Percentiles rank a stretch among this genome's conserved stretches.
Evolutionary conservation across 2,329 filamentous ascomycete species (phyloP).

Genomic region (Epichloe gansuensis): DNA sequence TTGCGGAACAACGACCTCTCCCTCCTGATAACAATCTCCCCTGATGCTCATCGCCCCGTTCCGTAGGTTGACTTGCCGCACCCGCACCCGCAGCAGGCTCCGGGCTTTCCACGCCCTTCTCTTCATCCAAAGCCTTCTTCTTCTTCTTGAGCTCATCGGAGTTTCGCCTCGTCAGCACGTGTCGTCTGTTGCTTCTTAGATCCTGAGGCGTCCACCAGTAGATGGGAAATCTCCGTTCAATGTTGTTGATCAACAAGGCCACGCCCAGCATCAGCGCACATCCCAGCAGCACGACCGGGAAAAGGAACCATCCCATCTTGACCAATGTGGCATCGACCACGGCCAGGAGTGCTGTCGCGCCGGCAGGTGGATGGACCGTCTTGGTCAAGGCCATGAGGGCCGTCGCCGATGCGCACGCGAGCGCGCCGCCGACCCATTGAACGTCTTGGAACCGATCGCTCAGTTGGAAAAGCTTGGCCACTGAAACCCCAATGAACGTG

Average conservation of each 20-base stretch:
- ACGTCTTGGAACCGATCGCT: slow-evolving; percentile 34
- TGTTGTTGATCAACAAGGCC: slow-evolving; percentile 56
- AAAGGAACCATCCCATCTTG: slow-evolving; percentile 53
- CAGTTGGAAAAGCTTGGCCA: slow-evolving; percentile 54
- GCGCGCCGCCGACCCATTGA: slow-evolving; percentile 51
- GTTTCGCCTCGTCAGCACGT: slow-evolving; percentile 5
- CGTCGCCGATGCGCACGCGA: slow-evolving; percentile 52
- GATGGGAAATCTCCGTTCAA: slow-evolving; percentile 51
- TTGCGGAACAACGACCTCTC: slow-evolving; percentile 22
- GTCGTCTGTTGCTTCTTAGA: slow-evolving; percentile 8
- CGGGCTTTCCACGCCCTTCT: not conserved
- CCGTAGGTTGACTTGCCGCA: slow-evolving; percentile 9
- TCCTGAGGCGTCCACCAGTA: slow-evolving; percentile 56
- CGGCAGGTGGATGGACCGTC: slow-evolving; percentile 62
- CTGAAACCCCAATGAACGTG: slow-evolving; percentile 45
- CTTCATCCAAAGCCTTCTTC: slow-evolving; percentile 4
- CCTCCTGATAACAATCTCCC: slow-evolving; percentile 25
- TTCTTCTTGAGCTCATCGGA: slow-evolving; percentile 5
- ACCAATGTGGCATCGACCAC: slow-evolving; percentile 44
- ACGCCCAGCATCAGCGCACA: slow-evolving; percentile 47
- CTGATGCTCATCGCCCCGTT: slow-evolving; percentile 2
- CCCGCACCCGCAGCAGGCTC: not conserved
- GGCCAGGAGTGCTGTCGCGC: slow-evolving; percentile 60
- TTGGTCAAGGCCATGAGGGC: slow-evolving; percentile 57
- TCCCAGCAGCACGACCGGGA: slow-evolving; percentile 51